These are phyloP conservation scores for Peronospora farinosa DNA, from an alignment of 352 stramenopile genomes.

Conservation along the genomic window DNA sequence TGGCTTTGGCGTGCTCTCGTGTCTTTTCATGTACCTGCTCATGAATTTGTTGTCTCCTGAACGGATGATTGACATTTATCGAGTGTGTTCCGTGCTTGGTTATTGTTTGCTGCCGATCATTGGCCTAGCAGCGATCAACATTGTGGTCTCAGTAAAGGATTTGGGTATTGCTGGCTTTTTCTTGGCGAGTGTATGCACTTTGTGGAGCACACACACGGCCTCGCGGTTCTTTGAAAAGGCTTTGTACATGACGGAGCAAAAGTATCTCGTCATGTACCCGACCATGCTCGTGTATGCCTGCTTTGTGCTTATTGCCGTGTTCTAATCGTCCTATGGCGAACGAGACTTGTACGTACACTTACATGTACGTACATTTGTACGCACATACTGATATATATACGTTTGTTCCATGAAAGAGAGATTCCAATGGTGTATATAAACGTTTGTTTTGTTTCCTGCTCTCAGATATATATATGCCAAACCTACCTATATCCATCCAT, in stretches of 20 bases:
- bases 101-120: constrained; percentile 97
- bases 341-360: constrained; percentile 1
- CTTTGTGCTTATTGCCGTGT: constrained; percentile 99
- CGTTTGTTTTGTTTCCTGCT: constrained; percentile 23
- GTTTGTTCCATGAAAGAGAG: constrained; percentile 1
- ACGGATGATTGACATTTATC: constrained; percentile 89
- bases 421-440: constrained; percentile 6
- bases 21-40: constrained; percentile 92
- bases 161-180: constrained; percentile 70
- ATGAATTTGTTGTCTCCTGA: constrained; percentile 92
- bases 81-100: constrained; percentile 92
- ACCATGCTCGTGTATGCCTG: constrained; percentile 94
- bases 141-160: constrained; percentile 87
- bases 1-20: constrained; percentile 96
- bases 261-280: constrained; percentile 97
- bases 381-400: not conserved
- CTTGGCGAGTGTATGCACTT: constrained; percentile 83
- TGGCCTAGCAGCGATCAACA: constrained; percentile 89
- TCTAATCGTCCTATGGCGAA: constrained; percentile 52
- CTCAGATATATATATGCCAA: constrained; percentile 23
- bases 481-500: constrained; percentile 27
- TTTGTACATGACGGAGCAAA: constrained; percentile 92
- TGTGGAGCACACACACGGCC: constrained; percentile 92
- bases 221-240: constrained; percentile 95
- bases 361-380: not conserved